Percentiles rank a stretch among this genome's conserved stretches.
Evolutionary conservation across 176 grass and related monocot species (phyloP).

Genomic region (Oryza punctata): DNA sequence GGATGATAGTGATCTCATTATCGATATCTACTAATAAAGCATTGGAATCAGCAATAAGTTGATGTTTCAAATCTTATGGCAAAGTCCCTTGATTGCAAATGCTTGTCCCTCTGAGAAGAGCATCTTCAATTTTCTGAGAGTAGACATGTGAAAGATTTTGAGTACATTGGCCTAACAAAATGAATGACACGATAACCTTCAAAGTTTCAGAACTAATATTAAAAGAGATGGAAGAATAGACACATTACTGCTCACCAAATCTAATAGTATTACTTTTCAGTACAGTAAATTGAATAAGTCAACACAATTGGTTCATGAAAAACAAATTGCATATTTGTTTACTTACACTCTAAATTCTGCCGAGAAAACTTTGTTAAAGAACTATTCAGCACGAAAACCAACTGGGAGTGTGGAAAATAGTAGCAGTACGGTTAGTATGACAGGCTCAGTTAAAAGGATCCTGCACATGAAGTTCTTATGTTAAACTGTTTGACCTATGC

Average conservation of each 20-base stretch:
- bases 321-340: background rate
- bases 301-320: background rate
- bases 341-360: constrained; percentile 10
- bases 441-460: background rate
- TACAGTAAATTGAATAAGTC: background rate
- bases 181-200: background rate
- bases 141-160: background rate
- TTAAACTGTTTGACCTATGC: background rate
- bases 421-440: background rate
- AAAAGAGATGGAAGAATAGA: background rate
- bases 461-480: background rate
- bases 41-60: constrained; percentile 90
- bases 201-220: background rate
- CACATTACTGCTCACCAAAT: background rate
- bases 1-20: constrained; percentile 82
- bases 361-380: constrained; percentile 12
- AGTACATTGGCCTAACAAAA: background rate
- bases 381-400: constrained; percentile 4
- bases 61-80: constrained; percentile 69
- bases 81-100: constrained; percentile 48
- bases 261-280: background rate
- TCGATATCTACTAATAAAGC: constrained; percentile 80
- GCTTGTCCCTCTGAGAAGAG: constrained; percentile 55
- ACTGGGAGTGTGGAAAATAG: background rate
- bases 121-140: constrained; percentile 76